Evolutionary conservation across 768 basidiomycete genomes (phyloP).

Genomic region (Lactarius evosmus): DNA sequence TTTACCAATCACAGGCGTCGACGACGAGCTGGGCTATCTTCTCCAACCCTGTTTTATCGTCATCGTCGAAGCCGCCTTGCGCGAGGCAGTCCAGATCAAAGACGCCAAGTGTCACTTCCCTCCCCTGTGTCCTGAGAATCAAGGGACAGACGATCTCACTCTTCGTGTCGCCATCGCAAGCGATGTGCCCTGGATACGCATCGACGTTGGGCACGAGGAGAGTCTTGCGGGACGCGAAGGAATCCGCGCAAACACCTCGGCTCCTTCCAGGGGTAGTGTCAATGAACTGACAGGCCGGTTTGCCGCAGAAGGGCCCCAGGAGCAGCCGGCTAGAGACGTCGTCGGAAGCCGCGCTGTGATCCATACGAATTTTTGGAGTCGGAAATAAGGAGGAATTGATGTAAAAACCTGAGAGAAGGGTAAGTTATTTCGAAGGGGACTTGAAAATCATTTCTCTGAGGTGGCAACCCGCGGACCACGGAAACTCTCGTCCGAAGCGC

Average conservation of each 20-base stretch:
- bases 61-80: slow-evolving; percentile 41
- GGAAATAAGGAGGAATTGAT: slow-evolving; percentile 65
- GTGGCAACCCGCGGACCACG: slow-evolving; percentile 27
- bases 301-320: slow-evolving; percentile 85
- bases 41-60: slow-evolving; percentile 43
- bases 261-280: slow-evolving; percentile 47
- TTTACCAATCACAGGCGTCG: slow-evolving; percentile 30
- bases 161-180: slow-evolving; percentile 87
- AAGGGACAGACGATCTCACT: slow-evolving; percentile 90
- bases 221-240: slow-evolving; percentile 54
- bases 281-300: slow-evolving; percentile 89
- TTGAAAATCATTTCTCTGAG: slow-evolving; percentile 32
- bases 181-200: slow-evolving; percentile 86
- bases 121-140: slow-evolving; percentile 37
- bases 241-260: slow-evolving; percentile 85
- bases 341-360: slow-evolving; percentile 6
- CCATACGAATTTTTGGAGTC: slow-evolving; percentile 34
- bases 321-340: slow-evolving; percentile 42
- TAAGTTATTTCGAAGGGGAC: slow-evolving; percentile 24
- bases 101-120: slow-evolving; percentile 43
- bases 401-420: slow-evolving; percentile 71
- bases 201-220: slow-evolving; percentile 77
- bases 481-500: slow-evolving; percentile 3
- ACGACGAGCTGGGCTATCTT: slow-evolving; percentile 38
- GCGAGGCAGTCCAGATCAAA: slow-evolving; percentile 41